Base-by-base conservation (phyloP, 768 basidiomycete species). In the Xerocomellus dryophilus region DNA sequence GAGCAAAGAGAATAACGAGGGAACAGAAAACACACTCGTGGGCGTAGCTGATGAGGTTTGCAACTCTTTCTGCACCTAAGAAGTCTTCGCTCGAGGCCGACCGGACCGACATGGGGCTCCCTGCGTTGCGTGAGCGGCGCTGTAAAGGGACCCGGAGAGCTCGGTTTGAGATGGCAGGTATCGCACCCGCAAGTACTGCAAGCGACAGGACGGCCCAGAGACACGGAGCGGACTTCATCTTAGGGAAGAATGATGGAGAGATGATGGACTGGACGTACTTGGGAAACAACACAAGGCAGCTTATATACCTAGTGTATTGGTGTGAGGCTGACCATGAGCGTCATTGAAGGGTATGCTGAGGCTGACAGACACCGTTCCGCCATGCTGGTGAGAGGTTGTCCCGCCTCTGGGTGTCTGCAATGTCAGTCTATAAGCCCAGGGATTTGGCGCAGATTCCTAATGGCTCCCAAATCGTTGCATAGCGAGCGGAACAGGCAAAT, bases 291-390 rank as follows among this genome's bases (percentile, higher is more conserved):
- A 36, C n/a, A 18, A 23, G 7, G 15, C 18, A 35, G 40, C 38
- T 51, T 54, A 62, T 59, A 52, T 64, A 39, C 25, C 27, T 34
- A 36, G 23, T 7, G 21, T 25, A 21, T 14, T 38, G 15, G 39
- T 21, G 32, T 27, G 25, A 21, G 51, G 40, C 49, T 50, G 49
- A 50, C 49, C 32, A 34, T 34, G 40, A 32, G 12, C 32, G 12
- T 32, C 32, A 32, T 32, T 32, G 32, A 9, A 14, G 12, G 12
- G 32, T 34, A 49, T 29, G 18, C 40, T 41, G 61, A 34, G 62
- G 62, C 62, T 64, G 55, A 64, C 58, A 42, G 50, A 34, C 36
- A 23, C 27, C 14, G 7, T 36, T 48, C 31, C 10, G n/a, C n/a
- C n/a, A n/a, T n/a, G n/a, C n/a, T n/a, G n/a, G n/a, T n/a, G n/a